Base-by-base conservation (phyloP, 768 basidiomycete species). In the Mycena filopes region DNA sequence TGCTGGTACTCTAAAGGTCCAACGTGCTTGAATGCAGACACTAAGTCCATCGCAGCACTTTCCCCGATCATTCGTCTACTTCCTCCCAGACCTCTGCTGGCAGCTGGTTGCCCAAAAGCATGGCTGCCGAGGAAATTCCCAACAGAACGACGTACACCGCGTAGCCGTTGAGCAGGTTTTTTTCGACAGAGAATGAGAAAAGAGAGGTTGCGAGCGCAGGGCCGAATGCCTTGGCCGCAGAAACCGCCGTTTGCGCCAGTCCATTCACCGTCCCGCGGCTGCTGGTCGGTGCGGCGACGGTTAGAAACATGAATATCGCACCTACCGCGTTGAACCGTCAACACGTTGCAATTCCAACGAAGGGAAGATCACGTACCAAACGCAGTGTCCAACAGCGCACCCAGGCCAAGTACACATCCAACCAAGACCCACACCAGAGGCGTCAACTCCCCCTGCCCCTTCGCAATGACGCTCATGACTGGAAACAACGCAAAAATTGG, bases 401-500 rank as follows among this genome's bases (percentile, higher is more conserved):
- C 82, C 11, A 82, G 59, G 1, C 76, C 66, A 15, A 86, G 74
- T 70, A 92, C 89, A 15, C 83, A 46, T 10, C 67, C 81, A 20
- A 92, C 73, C 25, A 82, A 64, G 5, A 69, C 62, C 86, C 86
- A 91, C 0, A 91, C 82, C 15, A 70, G 55, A 29, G 65, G 63
- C 38, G 78, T 78, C 58, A 86, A 66, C n/a, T n/a, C 36, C 5
- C 88, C 89, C 48, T 84, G 76, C 3, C 68, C 64, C 64, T 81
- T 79, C 28, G 86, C 91, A 11, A 92, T 66, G 18, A 75, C 66
- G 64, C 85, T 92, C 69, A 89, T 84, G 53, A 90, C 38, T 0
- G 91, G 91, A 75, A 90, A 91, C 2, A 80, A 74, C 0, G 81
- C 72, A 60, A 90, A 85, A 16, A 84, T 69, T 0, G 89, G 87